phyloP scores from a whole-genome alignment of 140 eudicot genomes.

The Anethum foeniculum region DNA sequence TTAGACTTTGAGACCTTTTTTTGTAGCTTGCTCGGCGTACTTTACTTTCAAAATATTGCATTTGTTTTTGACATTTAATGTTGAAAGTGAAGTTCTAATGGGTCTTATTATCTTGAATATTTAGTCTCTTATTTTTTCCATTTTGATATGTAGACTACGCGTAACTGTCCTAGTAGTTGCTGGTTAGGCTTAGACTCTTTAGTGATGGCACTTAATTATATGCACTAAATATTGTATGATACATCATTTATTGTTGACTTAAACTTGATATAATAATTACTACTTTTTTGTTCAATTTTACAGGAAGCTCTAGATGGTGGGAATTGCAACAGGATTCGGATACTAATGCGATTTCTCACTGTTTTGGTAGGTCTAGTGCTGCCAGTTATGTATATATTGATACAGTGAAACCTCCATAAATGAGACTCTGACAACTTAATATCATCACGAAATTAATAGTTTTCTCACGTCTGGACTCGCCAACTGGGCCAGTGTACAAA shows the following conservation, averaged over 20 bases:
- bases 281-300: neutral
- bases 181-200: neutral
- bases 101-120: neutral
- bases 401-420: no score
- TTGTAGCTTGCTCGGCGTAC: no score
- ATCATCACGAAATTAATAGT: no score
- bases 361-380: slow-evolving; percentile 54
- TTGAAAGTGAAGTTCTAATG: neutral
- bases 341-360: slow-evolving; percentile 76
- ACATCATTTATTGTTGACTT: neutral
- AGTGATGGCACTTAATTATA: neutral
- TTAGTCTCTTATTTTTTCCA: neutral
- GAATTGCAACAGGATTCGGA: slow-evolving; percentile 70
- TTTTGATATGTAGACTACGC: neutral
- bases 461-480: no score
- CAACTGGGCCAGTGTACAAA: no score
- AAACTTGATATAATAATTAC: neutral
- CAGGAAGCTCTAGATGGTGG: slow-evolving; percentile 75
- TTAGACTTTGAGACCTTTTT: no score
- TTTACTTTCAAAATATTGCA: neutral
- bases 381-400: neutral
- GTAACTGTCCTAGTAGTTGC: neutral
- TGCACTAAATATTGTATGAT: neutral
- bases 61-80: neutral
- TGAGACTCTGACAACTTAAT: no score